Evolutionary conservation across 192 early-diverging fungal species (phyloP).

Genomic region (Mortierella alpina): DNA sequence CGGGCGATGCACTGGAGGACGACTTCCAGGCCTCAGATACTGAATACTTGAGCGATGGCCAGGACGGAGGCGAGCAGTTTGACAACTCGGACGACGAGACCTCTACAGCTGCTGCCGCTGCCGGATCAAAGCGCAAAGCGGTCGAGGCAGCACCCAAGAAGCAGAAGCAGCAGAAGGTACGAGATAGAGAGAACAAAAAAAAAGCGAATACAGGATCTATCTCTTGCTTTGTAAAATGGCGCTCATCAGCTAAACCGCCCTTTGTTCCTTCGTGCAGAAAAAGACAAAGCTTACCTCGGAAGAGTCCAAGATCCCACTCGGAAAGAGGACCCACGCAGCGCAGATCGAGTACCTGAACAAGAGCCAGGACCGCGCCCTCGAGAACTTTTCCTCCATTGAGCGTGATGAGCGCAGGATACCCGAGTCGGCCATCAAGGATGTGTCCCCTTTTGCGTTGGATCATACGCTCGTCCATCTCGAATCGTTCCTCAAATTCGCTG

Average conservation of each 20-base stretch:
- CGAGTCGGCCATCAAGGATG: constrained; percentile 54
- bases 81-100: constrained; percentile 41
- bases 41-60: constrained; percentile 49
- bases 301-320: constrained; percentile 49
- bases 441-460: constrained; percentile 55
- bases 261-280: constrained; percentile 20
- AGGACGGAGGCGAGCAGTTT: constrained; percentile 34
- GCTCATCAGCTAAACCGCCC: not conserved
- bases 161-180: constrained; percentile 59
- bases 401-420: constrained; percentile 47
- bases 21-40: constrained; percentile 59
- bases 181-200: constrained; percentile 10
- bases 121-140: constrained; percentile 49
- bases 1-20: constrained; percentile 63
- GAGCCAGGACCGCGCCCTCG: constrained; percentile 55
- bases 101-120: constrained; percentile 11
- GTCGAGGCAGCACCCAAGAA: constrained; percentile 30
- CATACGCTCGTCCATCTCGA: constrained; percentile 59
- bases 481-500: constrained; percentile 65
- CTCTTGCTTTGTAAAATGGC: not conserved
- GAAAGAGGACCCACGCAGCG: constrained; percentile 27
- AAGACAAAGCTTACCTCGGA: constrained; percentile 26
- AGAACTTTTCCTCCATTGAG: constrained; percentile 54
- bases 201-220: constrained; percentile 3
- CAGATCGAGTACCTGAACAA: constrained; percentile 56